Percentiles rank a stretch among this genome's conserved stretches.
These are phyloP conservation scores for Pouteria glomerata DNA, from an alignment of 148 eudicot species.

Conservation along the genomic window DNA sequence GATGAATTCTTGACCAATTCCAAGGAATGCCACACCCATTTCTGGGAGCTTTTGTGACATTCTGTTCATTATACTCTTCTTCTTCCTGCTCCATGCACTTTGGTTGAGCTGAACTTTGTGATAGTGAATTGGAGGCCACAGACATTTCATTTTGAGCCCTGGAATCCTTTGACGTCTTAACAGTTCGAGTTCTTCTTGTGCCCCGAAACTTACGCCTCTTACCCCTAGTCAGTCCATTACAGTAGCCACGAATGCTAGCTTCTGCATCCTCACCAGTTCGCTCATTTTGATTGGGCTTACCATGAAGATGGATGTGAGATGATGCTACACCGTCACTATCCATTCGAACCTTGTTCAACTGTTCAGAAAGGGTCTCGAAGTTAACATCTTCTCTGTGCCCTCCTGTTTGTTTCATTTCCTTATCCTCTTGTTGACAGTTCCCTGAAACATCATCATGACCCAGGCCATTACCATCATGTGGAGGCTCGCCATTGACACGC, in stretches of 20 bases:
- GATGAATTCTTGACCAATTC: constrained; percentile 92
- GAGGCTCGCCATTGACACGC: constrained; percentile 25
- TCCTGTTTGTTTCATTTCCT: constrained; percentile 32
- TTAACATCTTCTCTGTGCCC: constrained; percentile 34
- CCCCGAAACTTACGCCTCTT: constrained; percentile 72
- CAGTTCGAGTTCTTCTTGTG: constrained; percentile 51
- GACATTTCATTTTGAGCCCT: constrained; percentile 54
- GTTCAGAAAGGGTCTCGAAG: constrained; percentile 52
- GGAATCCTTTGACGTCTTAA: constrained; percentile 34
- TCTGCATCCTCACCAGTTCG: constrained; percentile 38
- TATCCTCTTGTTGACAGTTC: constrained; percentile 33
- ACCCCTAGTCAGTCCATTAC: constrained; percentile 45
- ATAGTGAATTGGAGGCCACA: constrained; percentile 81
- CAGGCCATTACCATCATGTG: constrained; percentile 32
- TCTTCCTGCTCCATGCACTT: constrained; percentile 29
- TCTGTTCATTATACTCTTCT: constrained; percentile 38
- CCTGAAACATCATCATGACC: constrained; percentile 24
- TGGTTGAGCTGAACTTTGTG: constrained; percentile 41
- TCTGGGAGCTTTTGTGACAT: constrained; percentile 56
- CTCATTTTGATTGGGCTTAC: constrained; percentile 25
- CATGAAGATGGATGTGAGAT: constrained; percentile 36
- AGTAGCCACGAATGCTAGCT: constrained; percentile 36
- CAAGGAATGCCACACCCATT: constrained; percentile 94
- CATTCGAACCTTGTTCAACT: constrained; percentile 44
- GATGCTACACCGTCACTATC: constrained; percentile 63